Base-by-base conservation (phyloP, 192 early-diverging fungal genomes). In the Cetraspora pellucida region DNA sequence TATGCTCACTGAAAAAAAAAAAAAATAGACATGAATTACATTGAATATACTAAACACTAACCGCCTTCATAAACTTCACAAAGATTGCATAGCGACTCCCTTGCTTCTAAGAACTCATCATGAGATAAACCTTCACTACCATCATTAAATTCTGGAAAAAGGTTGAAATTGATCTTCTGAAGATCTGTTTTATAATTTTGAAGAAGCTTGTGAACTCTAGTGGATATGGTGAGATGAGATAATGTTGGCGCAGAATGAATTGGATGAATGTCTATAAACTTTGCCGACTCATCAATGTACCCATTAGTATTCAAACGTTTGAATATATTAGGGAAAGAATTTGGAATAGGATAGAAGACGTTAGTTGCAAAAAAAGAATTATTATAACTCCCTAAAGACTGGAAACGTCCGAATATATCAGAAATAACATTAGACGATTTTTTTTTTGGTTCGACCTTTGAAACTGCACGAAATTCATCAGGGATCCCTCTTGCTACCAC, bases 271-370 rank as follows among this genome's bases (percentile, higher is more conserved):
- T 52, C 10, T 25, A n/a, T n/a, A 43, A 4, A 49, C 11, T 44
- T 52, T 28, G 50, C 19, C 9, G 50, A 72, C 25, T 25, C 13
- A n/a, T 75, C 49, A 31, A 64, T 25, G 27, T 81, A 78, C 0
- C 83, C 83, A 21, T 84, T 66, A 3, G n/a, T 6, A 9, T 75
- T 84, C 17, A 84, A 54, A 17, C 63, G 44, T 27, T 77, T 77
- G 64, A 84, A 84, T 31, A 82, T 78, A 0, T 77, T 79, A 10
- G 83, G 83, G 66, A 78, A 84, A 0, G 83, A 84, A 10, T 80
- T 80, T 45, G 83, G 81, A 50, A 84, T 81, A 10, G 79, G 83
- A 19, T 80, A 84, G 28, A 73, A 58, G 10, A 81, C 19, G 2
- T 74, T 47, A 1, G 83, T 80, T 4, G 55, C 55, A 57, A 27